phyloP scores from a whole-genome alignment of 1,284 basidiomycete species.

The Phellopilus nigrolimitatus region DNA sequence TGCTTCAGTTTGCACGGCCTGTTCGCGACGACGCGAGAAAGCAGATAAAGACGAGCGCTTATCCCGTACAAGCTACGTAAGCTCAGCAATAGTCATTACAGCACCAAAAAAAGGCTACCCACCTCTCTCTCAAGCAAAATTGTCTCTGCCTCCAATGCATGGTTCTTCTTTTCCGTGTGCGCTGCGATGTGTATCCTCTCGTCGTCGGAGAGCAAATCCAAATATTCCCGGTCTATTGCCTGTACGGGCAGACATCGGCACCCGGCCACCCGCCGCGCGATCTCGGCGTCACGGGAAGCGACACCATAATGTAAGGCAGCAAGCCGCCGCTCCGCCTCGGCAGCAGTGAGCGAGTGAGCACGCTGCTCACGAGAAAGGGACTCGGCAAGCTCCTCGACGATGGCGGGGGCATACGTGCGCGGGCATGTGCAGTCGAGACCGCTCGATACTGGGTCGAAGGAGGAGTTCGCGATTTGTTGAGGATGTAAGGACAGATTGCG shows the following conservation, averaged over 20 bases:
- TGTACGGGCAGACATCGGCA: slow-evolving; percentile 7
- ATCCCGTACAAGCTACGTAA: neutral
- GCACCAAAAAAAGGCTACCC: neutral
- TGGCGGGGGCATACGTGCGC: slow-evolving; percentile 35
- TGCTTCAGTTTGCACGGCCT: slow-evolving; percentile 6
- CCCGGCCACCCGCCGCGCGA: slow-evolving; percentile 27
- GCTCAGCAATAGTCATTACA: neutral
- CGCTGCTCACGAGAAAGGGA: slow-evolving; percentile 41
- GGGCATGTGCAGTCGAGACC: slow-evolving; percentile 12
- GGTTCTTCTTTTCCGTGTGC: neutral
- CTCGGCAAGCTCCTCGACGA: slow-evolving; percentile 39
- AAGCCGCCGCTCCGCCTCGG: slow-evolving; percentile 39
- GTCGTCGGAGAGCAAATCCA: slow-evolving; percentile 9
- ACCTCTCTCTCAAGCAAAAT: slow-evolving; percentile 5
- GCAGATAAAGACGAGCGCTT: neutral
- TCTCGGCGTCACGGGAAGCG: slow-evolving; percentile 50
- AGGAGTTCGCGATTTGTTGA: slow-evolving; percentile 1
- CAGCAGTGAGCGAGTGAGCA: slow-evolving; percentile 37
- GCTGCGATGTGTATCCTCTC: slow-evolving; percentile 1
- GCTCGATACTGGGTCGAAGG: neutral
- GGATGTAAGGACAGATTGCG: slow-evolving; percentile 40
- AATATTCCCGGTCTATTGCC: neutral
- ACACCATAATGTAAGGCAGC: slow-evolving; percentile 48
- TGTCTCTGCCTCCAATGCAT: slow-evolving; percentile 1
- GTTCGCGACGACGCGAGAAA: neutral